These are phyloP conservation scores for Curvularia sp. DNA, from an alignment of 2,329 filamentous ascomycete species.

Conservation along the genomic window DNA sequence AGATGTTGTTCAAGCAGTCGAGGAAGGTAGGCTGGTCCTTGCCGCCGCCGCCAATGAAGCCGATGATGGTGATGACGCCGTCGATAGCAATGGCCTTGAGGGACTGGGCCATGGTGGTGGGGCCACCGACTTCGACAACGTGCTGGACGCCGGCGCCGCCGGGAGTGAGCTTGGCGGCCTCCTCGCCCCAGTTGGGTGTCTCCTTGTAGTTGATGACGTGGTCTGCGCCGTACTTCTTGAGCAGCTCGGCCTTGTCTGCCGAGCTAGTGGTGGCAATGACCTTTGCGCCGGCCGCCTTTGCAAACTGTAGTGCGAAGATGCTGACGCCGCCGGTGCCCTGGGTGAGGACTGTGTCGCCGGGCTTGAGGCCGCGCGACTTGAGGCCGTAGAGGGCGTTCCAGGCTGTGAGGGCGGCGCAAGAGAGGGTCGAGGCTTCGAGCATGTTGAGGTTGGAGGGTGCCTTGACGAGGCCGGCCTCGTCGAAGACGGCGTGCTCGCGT, in stretches of 20 bases:
- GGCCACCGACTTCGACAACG: slow-evolving; percentile 71
- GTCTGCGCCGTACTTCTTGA: slow-evolving; percentile 63
- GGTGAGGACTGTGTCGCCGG: slow-evolving; percentile 63
- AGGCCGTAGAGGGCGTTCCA: slow-evolving; percentile 64
- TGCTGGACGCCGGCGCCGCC: slow-evolving; percentile 65
- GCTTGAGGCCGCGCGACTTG: slow-evolving; percentile 48
- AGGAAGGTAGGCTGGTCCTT: slow-evolving; percentile 61
- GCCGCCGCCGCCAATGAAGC: slow-evolving; percentile 62
- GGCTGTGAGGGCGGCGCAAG: slow-evolving; percentile 55
- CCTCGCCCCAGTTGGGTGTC: slow-evolving; percentile 62
- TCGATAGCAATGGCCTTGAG: slow-evolving; percentile 63
- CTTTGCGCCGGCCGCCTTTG: slow-evolving; percentile 61
- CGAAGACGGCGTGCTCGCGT: slow-evolving; percentile 71
- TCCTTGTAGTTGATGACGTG: slow-evolving; percentile 66
- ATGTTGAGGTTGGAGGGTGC: slow-evolving; percentile 65
- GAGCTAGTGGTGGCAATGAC: slow-evolving; percentile 67
- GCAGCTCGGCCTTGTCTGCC: slow-evolving; percentile 56
- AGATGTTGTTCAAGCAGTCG: slow-evolving; percentile 57
- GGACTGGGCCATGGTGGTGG: slow-evolving; percentile 62
- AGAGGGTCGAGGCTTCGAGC: slow-evolving; percentile 57
- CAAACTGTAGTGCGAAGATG: slow-evolving; percentile 68
- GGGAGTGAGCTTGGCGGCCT: slow-evolving; percentile 60
- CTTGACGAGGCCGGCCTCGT: slow-evolving; percentile 70
- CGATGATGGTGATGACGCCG: slow-evolving; percentile 62
- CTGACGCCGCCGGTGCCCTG: slow-evolving; percentile 76